A percentile compares a stretch with the other conserved stretches of the same genome.
These are phyloP conservation scores for Urtica urens DNA, from an alignment of 306 rosid genomes.

Conservation along the genomic window DNA sequence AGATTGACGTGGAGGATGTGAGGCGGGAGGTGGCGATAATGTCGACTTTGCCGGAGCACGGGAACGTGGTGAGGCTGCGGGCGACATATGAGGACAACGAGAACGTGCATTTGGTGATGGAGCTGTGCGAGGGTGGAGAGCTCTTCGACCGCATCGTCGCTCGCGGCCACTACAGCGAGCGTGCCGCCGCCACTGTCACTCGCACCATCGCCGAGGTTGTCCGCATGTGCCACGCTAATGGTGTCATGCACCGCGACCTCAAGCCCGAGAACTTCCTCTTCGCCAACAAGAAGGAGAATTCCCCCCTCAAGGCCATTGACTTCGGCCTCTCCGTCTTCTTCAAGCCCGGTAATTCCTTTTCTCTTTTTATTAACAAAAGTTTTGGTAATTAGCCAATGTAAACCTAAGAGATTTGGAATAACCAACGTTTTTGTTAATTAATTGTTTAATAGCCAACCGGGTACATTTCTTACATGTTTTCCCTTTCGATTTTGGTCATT, in stretches of 20 bases:
- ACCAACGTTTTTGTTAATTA: no score
- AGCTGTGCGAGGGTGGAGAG: constrained; percentile 75
- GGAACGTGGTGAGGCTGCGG: constrained; percentile 56
- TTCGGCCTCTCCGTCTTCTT: constrained; percentile 76
- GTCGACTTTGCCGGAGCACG: constrained; percentile 70
- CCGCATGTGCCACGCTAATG: constrained; percentile 71
- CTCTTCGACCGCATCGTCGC: constrained; percentile 84
- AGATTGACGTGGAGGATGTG: constrained; percentile 68
- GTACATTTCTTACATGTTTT: no score
- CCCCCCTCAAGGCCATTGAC: constrained; percentile 72
- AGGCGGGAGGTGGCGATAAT: constrained; percentile 81
- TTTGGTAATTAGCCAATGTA: no score
- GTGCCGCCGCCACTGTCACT: constrained; percentile 73
- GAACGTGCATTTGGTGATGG: constrained; percentile 86
- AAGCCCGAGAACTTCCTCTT: constrained; percentile 82
- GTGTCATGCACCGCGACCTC: constrained; percentile 77
- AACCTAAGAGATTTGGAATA: no score
- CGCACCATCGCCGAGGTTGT: constrained; percentile 74
- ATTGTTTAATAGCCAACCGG: no score
- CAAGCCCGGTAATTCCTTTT: constrained; percentile 69
- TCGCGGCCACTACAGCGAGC: constrained; percentile 69
- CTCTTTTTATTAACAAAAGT: no score
- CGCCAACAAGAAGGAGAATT: constrained; percentile 70
- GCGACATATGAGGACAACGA: constrained; percentile 70
- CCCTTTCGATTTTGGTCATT: no score